phyloP scores from a whole-genome alignment of 2,329 filamentous ascomycete genomes.

The Fusarium goolgardi region DNA sequence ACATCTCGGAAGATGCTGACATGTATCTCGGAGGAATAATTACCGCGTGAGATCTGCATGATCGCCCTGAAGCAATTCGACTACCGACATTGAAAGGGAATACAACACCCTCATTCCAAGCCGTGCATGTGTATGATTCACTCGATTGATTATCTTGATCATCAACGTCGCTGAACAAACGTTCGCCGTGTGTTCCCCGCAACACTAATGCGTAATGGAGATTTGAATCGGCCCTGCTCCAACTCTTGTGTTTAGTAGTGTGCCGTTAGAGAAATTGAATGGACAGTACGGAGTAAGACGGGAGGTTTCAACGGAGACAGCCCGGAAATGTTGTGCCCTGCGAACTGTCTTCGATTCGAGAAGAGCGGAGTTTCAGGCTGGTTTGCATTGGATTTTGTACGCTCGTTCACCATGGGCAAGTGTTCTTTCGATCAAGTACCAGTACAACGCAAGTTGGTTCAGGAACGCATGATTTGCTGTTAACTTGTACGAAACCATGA shows the following conservation, averaged over 20 bases:
- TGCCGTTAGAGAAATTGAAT: slow-evolving; percentile 17
- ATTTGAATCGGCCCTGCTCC: slow-evolving; percentile 37
- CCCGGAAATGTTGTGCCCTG: slow-evolving; percentile 21
- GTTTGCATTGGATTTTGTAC: neutral
- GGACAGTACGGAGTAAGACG: slow-evolving; percentile 37
- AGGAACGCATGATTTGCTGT: slow-evolving; percentile 4
- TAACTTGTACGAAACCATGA: slow-evolving; percentile 10
- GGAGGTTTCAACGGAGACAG: slow-evolving; percentile 36
- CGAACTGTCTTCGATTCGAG: slow-evolving; percentile 1
- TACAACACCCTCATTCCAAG: slow-evolving; percentile 1
- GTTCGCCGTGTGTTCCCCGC: slow-evolving; percentile 16
- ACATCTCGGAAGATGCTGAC: slow-evolving; percentile 8
- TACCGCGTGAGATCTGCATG: slow-evolving; percentile 25
- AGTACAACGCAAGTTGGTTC: neutral
- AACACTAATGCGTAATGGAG: slow-evolving; percentile 12
- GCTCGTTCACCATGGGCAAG: neutral
- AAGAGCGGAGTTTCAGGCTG: neutral
- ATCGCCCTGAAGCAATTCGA: slow-evolving; percentile 22
- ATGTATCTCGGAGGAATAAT: slow-evolving; percentile 24
- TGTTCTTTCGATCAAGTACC: neutral
- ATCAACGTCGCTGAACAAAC: slow-evolving; percentile 18
- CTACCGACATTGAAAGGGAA: slow-evolving; percentile 24
- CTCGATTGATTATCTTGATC: slow-evolving; percentile 36
- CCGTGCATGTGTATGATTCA: slow-evolving; percentile 4
- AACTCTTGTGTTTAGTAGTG: slow-evolving; percentile 23